Evolutionary conservation across 2,329 filamentous ascomycete species (phyloP).

Genomic region (Xylariaceae sp.): DNA sequence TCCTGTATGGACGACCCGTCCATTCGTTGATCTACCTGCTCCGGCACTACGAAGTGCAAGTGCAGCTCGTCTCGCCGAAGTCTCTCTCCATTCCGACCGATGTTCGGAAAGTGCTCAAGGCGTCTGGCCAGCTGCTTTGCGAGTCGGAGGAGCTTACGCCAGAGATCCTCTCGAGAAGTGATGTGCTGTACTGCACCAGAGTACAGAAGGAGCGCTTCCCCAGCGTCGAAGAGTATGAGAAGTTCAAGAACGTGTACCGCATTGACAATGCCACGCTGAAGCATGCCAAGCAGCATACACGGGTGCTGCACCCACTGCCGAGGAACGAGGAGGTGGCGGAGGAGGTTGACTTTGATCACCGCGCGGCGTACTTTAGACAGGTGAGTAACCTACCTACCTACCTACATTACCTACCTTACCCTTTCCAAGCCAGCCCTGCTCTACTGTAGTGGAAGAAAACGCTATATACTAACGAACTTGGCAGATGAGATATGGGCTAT

Average conservation of each 20-base stretch:
- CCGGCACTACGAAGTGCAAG: slow-evolving; percentile 88
- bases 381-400: slow-evolving; percentile 53
- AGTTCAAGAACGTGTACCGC: slow-evolving; percentile 80
- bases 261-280: slow-evolving; percentile 87
- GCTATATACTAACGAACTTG: slow-evolving; percentile 37
- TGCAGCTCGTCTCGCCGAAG: slow-evolving; percentile 85
- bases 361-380: slow-evolving; percentile 98
- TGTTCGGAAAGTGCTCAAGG: slow-evolving; percentile 65
- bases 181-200: slow-evolving; percentile 94
- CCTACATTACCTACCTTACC: neutral
- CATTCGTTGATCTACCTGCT: slow-evolving; percentile 93
- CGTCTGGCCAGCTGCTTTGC: slow-evolving; percentile 67
- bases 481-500: slow-evolving; percentile 95
- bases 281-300: slow-evolving; percentile 85
- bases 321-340: slow-evolving; percentile 89
- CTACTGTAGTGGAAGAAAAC: neutral
- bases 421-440: too few relatives aligned
- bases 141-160: slow-evolving; percentile 76
- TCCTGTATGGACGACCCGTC: slow-evolving; percentile 87
- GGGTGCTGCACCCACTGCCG: slow-evolving; percentile 92
- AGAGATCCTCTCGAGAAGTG: slow-evolving; percentile 77
- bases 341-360: slow-evolving; percentile 95
- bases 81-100: slow-evolving; percentile 70
- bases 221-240: slow-evolving; percentile 73
- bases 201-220: slow-evolving; percentile 95